phyloP scores from a whole-genome alignment of 176 grass and related monocot species.

The Puccinellia tenuiflora region DNA sequence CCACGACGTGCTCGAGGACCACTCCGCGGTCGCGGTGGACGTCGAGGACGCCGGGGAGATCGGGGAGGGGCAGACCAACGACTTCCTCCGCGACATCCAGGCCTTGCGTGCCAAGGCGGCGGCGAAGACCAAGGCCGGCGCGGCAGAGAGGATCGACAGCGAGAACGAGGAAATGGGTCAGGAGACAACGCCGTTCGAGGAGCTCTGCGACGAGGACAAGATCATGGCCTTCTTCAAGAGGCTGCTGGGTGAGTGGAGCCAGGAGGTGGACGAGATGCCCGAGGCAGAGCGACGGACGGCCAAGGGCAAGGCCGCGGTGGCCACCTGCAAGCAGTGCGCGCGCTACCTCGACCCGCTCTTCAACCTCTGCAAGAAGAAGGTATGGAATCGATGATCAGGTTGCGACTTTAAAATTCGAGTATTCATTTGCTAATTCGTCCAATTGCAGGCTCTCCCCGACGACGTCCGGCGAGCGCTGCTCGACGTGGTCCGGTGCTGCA shows the following conservation, averaged over 20 bases:
- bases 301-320: slow-evolving; percentile 62
- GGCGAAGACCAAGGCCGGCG: slow-evolving; percentile 28
- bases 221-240: slow-evolving; percentile 70
- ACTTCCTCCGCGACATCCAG: slow-evolving; percentile 76
- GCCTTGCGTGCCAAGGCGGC: slow-evolving; percentile 31
- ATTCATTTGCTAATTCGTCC: no score
- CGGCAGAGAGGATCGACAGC: background rate
- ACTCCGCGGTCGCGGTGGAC: slow-evolving; percentile 24
- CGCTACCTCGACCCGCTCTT: slow-evolving; percentile 74
- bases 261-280: slow-evolving; percentile 62
- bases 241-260: slow-evolving; percentile 60
- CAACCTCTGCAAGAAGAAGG: slow-evolving; percentile 71
- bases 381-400: background rate
- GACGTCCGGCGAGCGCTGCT: slow-evolving; percentile 51
- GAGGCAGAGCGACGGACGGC: slow-evolving; percentile 60
- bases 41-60: slow-evolving; percentile 51
- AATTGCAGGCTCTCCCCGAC: slow-evolving; percentile 48
- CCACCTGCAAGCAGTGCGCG: slow-evolving; percentile 73
- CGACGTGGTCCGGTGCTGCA: slow-evolving; percentile 52
- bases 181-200: slow-evolving; percentile 44
- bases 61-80: slow-evolving; percentile 73
- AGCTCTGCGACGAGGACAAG: slow-evolving; percentile 72
- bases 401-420: no score
- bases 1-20: slow-evolving; percentile 41
- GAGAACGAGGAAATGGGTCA: slow-evolving; percentile 16